Evolutionary conservation across 2,329 filamentous ascomycete genomes (phyloP), one percentile per base, ranked within the genome.

Genomic region (Aphanocladium album): DNA sequence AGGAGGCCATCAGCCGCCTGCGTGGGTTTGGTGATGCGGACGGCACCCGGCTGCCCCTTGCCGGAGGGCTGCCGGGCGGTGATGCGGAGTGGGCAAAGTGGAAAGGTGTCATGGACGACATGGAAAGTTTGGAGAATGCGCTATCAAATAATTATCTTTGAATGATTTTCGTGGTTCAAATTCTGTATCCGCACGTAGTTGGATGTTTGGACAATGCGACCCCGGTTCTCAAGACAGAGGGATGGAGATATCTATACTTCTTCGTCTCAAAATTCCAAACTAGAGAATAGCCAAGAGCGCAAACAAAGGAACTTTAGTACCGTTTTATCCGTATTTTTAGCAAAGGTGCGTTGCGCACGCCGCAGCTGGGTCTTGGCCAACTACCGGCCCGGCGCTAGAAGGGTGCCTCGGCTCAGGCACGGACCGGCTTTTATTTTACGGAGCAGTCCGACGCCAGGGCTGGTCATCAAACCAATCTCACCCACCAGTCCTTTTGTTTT

Each of bases 1-100:
- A 87, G 70, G 86, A 89, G 72, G 84, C 81, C 0, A 76, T 85
- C 6, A 80, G 80, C 61, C 74, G 85, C 46, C 73, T 87, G n/a
- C 77, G 84, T 62, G 80, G 82, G 0, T 77, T 87, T 60, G 86
- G 86, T 1, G 83, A 84, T 57, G 71, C 74, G 60, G 83, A 86
- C 62, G 85, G 84, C 14, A 84, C 81, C 7, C 76, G 86, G 60
- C 68, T 88, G 64, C 86, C 85, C 2, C 73, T 88, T 41, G 72
- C 75, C 41, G 83, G 83, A 1, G 83, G 83, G 1, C 78, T 88
- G 60, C 80, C 82, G 1, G 82, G 82, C 1, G 83, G 80, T 21
- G 83, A 83, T 49, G 75, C 70, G 5, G 82, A 86, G 69, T 87
- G 83, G 84, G 78, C 73, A 12, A 79, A 76, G 64, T 82, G 82